Evolutionary conservation across 2,329 filamentous ascomycete species (phyloP).

Genomic region (Ophiobolus disseminans): DNA sequence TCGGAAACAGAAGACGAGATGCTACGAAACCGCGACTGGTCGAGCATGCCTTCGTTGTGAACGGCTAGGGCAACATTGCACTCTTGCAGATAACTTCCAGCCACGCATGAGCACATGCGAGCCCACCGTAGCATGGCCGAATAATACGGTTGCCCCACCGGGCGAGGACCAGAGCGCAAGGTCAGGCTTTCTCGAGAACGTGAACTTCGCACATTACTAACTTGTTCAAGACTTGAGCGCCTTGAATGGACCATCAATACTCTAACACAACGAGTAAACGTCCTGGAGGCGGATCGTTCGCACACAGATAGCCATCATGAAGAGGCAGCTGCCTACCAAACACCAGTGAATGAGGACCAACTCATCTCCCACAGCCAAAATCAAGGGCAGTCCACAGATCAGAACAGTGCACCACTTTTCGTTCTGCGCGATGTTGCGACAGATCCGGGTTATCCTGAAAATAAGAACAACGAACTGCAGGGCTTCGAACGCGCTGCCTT

Average conservation of each 20-base stretch:
- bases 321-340: not conserved
- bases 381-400: conserved; percentile 1
- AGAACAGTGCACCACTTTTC: conserved; percentile 21
- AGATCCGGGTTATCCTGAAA: conserved; percentile 10
- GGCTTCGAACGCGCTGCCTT: conserved; percentile 10
- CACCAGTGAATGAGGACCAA: not conserved
- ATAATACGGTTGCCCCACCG: conserved; percentile 1
- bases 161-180: conserved; percentile 11
- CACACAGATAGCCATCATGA: not conserved
- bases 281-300: conserved; percentile 15
- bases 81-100: conserved; percentile 25
- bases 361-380: not conserved
- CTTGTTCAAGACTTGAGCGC: conserved; percentile 10
- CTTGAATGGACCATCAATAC: conserved; percentile 18
- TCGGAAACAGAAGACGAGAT: conserved; percentile 53
- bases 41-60: conserved; percentile 50
- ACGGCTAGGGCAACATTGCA: conserved; percentile 46
- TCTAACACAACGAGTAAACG: conserved; percentile 18
- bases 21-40: conserved; percentile 45
- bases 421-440: conserved; percentile 26
- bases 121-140: conserved; percentile 2
- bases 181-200: conserved; percentile 1
- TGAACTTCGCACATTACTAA: not conserved
- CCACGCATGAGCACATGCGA: not conserved
- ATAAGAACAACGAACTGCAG: not conserved